Base-by-base conservation (phyloP, 2,329 filamentous ascomycete species). In the Trichoderma brevicompactum region DNA sequence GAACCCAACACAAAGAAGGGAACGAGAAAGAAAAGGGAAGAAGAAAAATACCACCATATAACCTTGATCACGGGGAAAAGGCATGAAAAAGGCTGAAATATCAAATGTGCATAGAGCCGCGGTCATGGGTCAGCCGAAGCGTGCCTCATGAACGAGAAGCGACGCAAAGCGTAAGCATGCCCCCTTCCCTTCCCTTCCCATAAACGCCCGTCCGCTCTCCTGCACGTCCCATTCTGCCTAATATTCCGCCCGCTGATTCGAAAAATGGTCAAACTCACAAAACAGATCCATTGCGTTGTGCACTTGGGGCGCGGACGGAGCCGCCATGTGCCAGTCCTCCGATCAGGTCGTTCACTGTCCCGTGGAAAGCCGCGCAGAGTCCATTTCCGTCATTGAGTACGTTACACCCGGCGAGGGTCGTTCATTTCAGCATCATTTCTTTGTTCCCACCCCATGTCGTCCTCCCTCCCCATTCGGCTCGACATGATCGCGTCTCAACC, bases 341-440 rank as follows among this genome's bases (percentile, higher is more conserved):
- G 70, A 70, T 54, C 70, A 73, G 38, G 72, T 71, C 66, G 58
- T 74, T 72, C 72, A 66, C 70, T 79, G 78, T 66, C 78, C 80
- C 60, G 83, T 83, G 60, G 78, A 78, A 71, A 72, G 73, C 66
- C 67, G 71, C 64, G 69, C 75, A 69, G 73, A 74, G 64, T 76
- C 76, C 61, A 77, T 82, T 72, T 72, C 75, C 65, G 81, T 89
- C 60, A 77, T 88, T 53, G 88, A 90, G 87, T 89, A 83, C 74
- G 85, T 83, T 44, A 65, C 59, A 63, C 67, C 65, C 36, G 41
- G 46, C 50, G n/a, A 62, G 9, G 32, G 41, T 28, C 23, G 36
- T 38, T 36, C 36, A 28, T 54, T 54, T 43, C 5, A 19, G 34
- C 32, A n/a, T 32, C 52, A 34, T 48, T 46, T 19, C 7, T 34